Base-by-base conservation (phyloP, 208 protist species). In the Trypanosoma melophagium region DNA sequence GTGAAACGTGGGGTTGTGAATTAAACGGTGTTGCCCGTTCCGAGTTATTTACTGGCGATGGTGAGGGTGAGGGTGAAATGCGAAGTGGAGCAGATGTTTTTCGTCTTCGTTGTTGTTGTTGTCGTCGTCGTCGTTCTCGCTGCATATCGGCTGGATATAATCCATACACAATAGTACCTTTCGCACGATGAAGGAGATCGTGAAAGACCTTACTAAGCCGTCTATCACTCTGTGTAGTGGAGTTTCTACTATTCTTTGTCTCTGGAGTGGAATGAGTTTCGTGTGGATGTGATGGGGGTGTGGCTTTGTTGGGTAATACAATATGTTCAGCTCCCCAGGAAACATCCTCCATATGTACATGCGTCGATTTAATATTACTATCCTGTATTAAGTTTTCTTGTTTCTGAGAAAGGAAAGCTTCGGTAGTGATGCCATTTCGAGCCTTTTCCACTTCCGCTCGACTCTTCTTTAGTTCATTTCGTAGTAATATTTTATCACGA, bases 81-180 rank as follows among this genome's bases (percentile, higher is more conserved):
- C n/a, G n/a, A n/a, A n/a, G n/a, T n/a, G n/a, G n/a, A n/a, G n/a
- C n/a, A n/a, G n/a, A n/a, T n/a, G n/a, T n/a, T n/a, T n/a, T n/a
- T n/a, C n/a, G n/a, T n/a, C n/a, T 12, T 44, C 12, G 40, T 44
- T 44, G 40, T 14, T 44, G 40, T 14, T 14, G 40, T 44, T 44
- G 40, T 44, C 12, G 40, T 44, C 12, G 40, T 44, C 7, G 12
- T 44, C 12, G 40, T 44, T 14, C 14, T 19, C 14, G 2, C 14
- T 64, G n/a, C 10, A 8, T 24, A 40, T 54, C 14, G 5, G 2
- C 25, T 8, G 35, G 41, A 64, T 69, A 47, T n/a, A 70, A 60
- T 25, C 69, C 62, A 62, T 80, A 80, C 19, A 80, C 68, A 17
- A 57, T 68, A 4, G 60, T 66, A 22, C 55, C 56, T 47, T 76